These are phyloP conservation scores for Moesziomyces antarcticus DNA, from an alignment of 1,284 basidiomycete genomes.

Conservation along the genomic window DNA sequence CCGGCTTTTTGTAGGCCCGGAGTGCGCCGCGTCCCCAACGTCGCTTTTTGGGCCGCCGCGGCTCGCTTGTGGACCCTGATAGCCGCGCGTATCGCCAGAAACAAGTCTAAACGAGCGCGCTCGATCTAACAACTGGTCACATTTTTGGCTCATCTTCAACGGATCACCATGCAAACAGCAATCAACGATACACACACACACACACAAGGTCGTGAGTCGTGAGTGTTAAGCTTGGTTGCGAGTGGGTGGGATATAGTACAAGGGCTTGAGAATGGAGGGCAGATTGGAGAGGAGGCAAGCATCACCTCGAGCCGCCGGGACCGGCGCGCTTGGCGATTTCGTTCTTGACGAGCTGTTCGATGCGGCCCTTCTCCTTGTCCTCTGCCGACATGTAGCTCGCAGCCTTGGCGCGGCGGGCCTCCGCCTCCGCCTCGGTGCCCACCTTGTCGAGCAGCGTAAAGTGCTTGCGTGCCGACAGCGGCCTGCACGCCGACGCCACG, in stretches of 20 bases:
- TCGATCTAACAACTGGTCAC: too few relatives aligned
- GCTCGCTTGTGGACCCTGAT: constrained; percentile 2
- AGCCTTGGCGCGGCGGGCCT: constrained; percentile 38
- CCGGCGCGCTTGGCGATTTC: constrained; percentile 41
- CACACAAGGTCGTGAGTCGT: too few relatives aligned
- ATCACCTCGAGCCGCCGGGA: constrained; percentile 19
- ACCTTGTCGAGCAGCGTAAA: constrained; percentile 55
- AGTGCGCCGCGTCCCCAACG: background rate
- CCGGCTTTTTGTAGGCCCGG: too few relatives aligned
- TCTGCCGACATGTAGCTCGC: constrained; percentile 54
- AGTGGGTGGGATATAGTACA: constrained; percentile 8
- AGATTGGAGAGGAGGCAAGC: background rate
- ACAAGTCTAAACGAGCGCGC: background rate
- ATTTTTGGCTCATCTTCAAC: too few relatives aligned
- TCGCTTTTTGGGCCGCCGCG: background rate
- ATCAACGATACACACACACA: too few relatives aligned
- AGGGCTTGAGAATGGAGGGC: background rate
- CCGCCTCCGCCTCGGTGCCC: constrained; percentile 34
- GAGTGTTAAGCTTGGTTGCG: too few relatives aligned
- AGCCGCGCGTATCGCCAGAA: constrained; percentile 5
- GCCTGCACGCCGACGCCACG: constrained; percentile 58
- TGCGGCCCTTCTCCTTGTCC: constrained; percentile 57
- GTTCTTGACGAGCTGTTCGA: constrained; percentile 57
- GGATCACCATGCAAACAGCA: too few relatives aligned
- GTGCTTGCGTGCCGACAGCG: constrained; percentile 61